These are phyloP conservation scores for Phoenix roebelenii DNA, from an alignment of 176 grass and related monocot genomes.

Conservation along the genomic window DNA sequence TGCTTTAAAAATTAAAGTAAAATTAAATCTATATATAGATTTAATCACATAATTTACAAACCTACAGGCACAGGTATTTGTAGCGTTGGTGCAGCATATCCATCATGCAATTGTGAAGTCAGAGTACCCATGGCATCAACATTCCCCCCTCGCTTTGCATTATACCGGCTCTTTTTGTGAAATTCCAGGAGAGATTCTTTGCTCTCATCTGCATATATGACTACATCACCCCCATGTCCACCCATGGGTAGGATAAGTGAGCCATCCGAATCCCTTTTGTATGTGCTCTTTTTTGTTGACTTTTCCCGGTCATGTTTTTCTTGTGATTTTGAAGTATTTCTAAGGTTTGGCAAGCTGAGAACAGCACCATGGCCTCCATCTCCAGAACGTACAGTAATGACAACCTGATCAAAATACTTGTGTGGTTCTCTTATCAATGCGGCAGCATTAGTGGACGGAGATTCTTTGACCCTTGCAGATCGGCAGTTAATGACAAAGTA, in stretches of 20 bases:
- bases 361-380: constrained; percentile 87
- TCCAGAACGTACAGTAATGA: constrained; percentile 58
- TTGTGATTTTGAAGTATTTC: constrained; percentile 31
- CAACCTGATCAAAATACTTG: constrained; percentile 89
- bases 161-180: constrained; percentile 61
- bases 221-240: constrained; percentile 81
- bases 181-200: constrained; percentile 68
- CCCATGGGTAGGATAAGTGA: constrained; percentile 73
- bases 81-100: constrained; percentile 50
- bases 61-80: constrained; percentile 91
- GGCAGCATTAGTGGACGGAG: constrained; percentile 15
- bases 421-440: constrained; percentile 68
- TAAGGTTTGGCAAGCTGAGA: constrained; percentile 46
- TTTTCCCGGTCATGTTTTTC: constrained; percentile 33
- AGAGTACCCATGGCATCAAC: constrained; percentile 64
- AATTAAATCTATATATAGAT: no score
- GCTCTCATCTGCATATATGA: constrained; percentile 68
- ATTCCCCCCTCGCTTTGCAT: constrained; percentile 77
- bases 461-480: constrained; percentile 39
- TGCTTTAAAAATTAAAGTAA: no score
- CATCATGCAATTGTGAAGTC: constrained; percentile 68
- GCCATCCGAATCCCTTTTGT: constrained; percentile 84
- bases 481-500: constrained; percentile 37
- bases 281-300: constrained; percentile 34
- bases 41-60: constrained; percentile 27